Evolutionary conservation across 78 protist genomes (phyloP), one percentile per base, ranked within the genome.

Genomic region (Bigelowiella natans): DNA sequence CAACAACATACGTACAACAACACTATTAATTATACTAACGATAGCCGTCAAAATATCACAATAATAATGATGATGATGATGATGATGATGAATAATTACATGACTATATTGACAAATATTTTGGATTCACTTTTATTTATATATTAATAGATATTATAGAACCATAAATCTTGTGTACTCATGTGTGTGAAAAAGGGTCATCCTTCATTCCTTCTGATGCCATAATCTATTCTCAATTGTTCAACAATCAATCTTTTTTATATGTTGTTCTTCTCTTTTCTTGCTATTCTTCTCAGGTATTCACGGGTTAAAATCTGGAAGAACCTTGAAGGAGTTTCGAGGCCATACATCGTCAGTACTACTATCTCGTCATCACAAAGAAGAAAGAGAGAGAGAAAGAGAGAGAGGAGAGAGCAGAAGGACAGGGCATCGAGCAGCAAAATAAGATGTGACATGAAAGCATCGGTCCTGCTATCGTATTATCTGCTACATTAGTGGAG

Each of bases 321-420:
- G 86, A 30, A 83, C 86, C 3, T 28, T 83, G 86, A 83, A 83
- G 11, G 86, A 83, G 11, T 83, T 83, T 28, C 86, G 86, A 29
- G 86, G 86, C 86, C 86, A 83, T 34, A 28, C 86, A 2, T 83
- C 86, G 11, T n/a, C n/a, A n/a, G n/a, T n/a, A n/a, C n/a, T n/a
- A n/a, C n/a, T n/a, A n/a, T n/a, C n/a, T n/a, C n/a, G n/a, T n/a
- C n/a, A n/a, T n/a, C n/a, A n/a, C n/a, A n/a, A n/a, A n/a, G n/a
- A n/a, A n/a, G n/a, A n/a, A n/a, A n/a, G n/a, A n/a, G n/a, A n/a
- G n/a, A n/a, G n/a, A n/a, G n/a, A n/a, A n/a, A n/a, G n/a, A n/a
- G n/a, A n/a, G n/a, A n/a, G n/a, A n/a, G n/a, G n/a, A n/a, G n/a
- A n/a, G n/a, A n/a, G n/a, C n/a, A n/a, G n/a, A n/a, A n/a, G n/a